Base-by-base conservation (phyloP, 176 grass and related monocot species). In the Triticum urartu region DNA sequence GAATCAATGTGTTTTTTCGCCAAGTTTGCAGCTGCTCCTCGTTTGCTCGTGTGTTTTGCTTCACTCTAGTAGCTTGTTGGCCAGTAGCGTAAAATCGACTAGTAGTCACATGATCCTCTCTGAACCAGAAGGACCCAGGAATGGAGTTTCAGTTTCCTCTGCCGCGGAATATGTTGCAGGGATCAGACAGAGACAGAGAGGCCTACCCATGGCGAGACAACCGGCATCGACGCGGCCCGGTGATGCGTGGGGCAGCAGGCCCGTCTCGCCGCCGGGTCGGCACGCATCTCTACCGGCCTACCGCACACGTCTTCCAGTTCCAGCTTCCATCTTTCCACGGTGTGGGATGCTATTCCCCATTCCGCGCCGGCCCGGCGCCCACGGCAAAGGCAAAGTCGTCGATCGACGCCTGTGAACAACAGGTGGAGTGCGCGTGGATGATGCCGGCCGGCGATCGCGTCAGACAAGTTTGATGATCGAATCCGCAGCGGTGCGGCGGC, bases 1-100 rank as follows among this genome's bases (percentile, higher is more conserved):
- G 71, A 81, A 77, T 71, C 14, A n/a, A 85, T 62, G 62, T 91
- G 5, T 84, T 75, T 67, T 32, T 14, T 5, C 35, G 2, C 5
- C 30, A 17, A 28, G 43, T 8, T 47, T 11, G 40, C 24, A 21
- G 5, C 69, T 15, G 64, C 18, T 24, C 14, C 14, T 52, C 48
- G 1, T 15, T 34, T 22, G 11, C 10, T 68, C 80, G 3, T 21
- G 2, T 14, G 4, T 48, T 47, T 4, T 9, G 25, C 18, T 21
- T 32, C 11, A 25, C 2, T 64, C 25, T 2, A 0, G 6, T 6
- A 21, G 10, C 5, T 40, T 9, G 9, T 7, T 65, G 24, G n/a
- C 38, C 24, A 7, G 0, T 24, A 25, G 2, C 10, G 7, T 11
- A 52, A 71, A 30, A 12, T 74, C 1, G 6, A 32, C 43, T 12